Percentiles rank a stretch among this genome's conserved stretches.
phyloP scores from a whole-genome alignment of 768 basidiomycete genomes.

The Trametes sanguinea region DNA sequence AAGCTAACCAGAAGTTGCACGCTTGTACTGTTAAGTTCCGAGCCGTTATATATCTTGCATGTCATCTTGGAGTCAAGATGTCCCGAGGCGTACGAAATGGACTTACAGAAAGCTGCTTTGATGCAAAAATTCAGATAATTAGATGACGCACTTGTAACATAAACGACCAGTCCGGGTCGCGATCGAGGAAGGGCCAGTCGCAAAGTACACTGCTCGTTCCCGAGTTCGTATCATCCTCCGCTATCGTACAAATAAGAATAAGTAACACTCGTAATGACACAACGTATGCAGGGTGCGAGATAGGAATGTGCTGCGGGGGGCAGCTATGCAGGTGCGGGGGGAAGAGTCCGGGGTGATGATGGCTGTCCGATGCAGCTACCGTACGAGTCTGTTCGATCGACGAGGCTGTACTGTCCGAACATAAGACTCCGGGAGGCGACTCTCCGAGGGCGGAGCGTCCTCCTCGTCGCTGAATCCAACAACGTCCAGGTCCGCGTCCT shows the following conservation, averaged over 20 bases:
- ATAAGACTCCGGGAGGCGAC: constrained; percentile 14
- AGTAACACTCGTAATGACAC: neutral
- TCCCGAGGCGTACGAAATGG: no score
- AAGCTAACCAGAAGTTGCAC: no score
- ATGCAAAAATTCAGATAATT: neutral
- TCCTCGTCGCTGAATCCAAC: constrained; percentile 9
- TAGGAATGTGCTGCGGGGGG: neutral
- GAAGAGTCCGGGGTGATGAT: neutral
- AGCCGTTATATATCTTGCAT: no score
- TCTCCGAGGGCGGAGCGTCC: constrained; percentile 14
- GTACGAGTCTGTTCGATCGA: neutral
- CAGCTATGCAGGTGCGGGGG: neutral
- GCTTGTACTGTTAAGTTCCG: no score
- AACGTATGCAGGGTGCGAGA: neutral
- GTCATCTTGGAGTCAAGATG: no score
- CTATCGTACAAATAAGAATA: constrained; percentile 19
- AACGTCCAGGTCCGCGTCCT: neutral
- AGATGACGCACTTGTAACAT: neutral
- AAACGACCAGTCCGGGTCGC: neutral
- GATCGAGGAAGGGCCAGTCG: neutral
- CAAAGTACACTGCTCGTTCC: neutral
- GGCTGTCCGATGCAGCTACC: neutral
- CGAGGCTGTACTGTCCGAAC: neutral
- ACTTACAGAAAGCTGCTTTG: no score
- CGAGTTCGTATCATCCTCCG: neutral